A percentile compares a stretch with the other conserved stretches of the same genome.
Evolutionary conservation across 495 filamentous ascomycete species (phyloP).

Genomic region (Penicillium psychrofluorescens): DNA sequence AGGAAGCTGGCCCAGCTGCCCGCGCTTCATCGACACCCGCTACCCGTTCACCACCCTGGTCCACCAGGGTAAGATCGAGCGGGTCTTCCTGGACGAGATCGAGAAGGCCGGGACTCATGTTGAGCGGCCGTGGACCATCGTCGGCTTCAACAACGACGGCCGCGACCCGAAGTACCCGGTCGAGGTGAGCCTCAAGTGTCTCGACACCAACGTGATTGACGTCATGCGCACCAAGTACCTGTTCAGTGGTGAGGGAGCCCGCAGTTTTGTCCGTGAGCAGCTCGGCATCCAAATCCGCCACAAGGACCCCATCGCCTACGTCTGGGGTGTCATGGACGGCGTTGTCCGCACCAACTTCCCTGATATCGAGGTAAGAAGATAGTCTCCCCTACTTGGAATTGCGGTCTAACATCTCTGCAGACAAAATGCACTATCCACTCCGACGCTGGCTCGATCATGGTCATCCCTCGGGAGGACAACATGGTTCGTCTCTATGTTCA

Average conservation of each 20-base stretch:
- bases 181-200: conserved; percentile 63
- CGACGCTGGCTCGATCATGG: conserved; percentile 63
- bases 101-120: conserved; percentile 50
- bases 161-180: conserved; percentile 50
- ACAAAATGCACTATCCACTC: conserved; percentile 84
- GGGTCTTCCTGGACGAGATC: conserved; percentile 56
- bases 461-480: conserved; percentile 74
- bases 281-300: conserved; percentile 52
- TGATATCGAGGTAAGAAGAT: conserved; percentile 57
- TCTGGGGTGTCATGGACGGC: conserved; percentile 85
- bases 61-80: conserved; percentile 60
- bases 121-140: conserved; percentile 58
- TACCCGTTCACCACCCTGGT: conserved; percentile 61
- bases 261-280: conserved; percentile 53
- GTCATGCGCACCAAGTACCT: conserved; percentile 59
- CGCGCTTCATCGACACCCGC: conserved; percentile 57
- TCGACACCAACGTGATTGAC: conserved; percentile 63
- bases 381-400: conserved; percentile 8
- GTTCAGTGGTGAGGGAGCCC: conserved; percentile 59
- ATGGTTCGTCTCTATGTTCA: conserved; percentile 73
- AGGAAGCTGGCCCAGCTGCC: conserved; percentile 57
- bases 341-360: conserved; percentile 75
- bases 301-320: conserved; percentile 57
- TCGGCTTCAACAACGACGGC: conserved; percentile 52
- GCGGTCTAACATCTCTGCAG: conserved; percentile 31